Evolutionary conservation across 805 yeast species (phyloP).

Genomic region (Suhomyces kilbournensis): DNA sequence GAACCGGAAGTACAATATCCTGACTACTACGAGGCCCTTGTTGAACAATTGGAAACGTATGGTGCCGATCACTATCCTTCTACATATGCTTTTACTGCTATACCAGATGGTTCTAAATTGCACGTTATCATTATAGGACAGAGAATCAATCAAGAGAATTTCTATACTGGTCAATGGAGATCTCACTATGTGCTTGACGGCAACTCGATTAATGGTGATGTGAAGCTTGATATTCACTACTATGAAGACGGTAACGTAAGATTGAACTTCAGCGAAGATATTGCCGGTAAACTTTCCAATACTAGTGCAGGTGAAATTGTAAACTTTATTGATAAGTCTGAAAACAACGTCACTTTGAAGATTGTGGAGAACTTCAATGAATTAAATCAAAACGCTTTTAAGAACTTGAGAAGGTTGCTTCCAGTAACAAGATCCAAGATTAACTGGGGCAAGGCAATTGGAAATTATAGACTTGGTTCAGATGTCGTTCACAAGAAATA

Average conservation of each 20-base stretch:
- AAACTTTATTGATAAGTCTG: constrained; percentile 51
- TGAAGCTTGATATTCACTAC: constrained; percentile 78
- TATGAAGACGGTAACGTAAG: constrained; percentile 96
- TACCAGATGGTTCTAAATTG: constrained; percentile 36
- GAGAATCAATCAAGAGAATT: constrained; percentile 70
- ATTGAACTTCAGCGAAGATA: constrained; percentile 49
- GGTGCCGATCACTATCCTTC: constrained; percentile 68
- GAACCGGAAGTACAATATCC: constrained; percentile 26
- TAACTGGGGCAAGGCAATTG: constrained; percentile 94
- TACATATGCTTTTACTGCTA: constrained; percentile 40
- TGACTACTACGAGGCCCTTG: constrained; percentile 26
- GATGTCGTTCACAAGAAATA: constrained; percentile 52
- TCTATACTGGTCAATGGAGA: constrained; percentile 87
- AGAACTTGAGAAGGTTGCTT: constrained; percentile 80
- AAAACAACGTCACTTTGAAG: constrained; percentile 55
- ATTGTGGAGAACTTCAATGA: constrained; percentile 62
- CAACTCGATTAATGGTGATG: constrained; percentile 46
- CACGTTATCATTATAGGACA: constrained; percentile 65
- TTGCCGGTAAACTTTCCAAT: constrained; percentile 5
- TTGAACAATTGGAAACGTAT: constrained; percentile 44
- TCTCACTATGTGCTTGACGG: constrained; percentile 53
- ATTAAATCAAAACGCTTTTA: constrained; percentile 79
- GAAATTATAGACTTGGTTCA: constrained; percentile 82
- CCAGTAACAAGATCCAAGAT: constrained; percentile 90
- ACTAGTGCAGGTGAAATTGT: constrained; percentile 37